Base-by-base conservation (phyloP, 805 yeast genomes). In the Metschnikowia corniflorae region DNA sequence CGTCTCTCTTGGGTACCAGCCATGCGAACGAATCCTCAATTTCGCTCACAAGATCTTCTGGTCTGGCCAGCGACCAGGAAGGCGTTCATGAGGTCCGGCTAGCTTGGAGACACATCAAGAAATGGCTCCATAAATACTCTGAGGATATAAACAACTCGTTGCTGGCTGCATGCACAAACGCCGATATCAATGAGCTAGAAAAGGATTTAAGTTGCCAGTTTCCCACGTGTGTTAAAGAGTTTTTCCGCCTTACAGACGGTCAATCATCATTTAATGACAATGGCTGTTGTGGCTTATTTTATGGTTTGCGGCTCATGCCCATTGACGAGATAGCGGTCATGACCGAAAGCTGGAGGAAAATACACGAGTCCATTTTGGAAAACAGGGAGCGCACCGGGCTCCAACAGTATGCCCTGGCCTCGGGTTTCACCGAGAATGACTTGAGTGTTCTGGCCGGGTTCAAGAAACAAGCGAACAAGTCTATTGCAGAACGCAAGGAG, bases 31-130 rank as follows among this genome's bases (percentile, higher is more conserved):
- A 55, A 13, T 40, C 60, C n/a, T 39, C 52, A 5, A 51, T 44
- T 3, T 46, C 60, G 5, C 37, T 47, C 7, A 16, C 37, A 18
- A 48, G 37, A 16, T n/a, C 26, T 2, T 9, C 30, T 7, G 19
- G 16, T 20, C 72, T 46, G 42, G 65, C 55, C 42, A 71, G 56
- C 38, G 73, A 46, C 50, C 61, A 57, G 13, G 83, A 78, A 29
- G 95, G 94, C 31, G 81, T 84, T 17, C 79, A 91, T 36, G 86
- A 89, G 44, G 68, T 75, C 2, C 69, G 82, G 24, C 74, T 80
- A 16, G 84, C 96, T 9, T 91, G 97, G 97, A 75, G 84, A 44
- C 89, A 89, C 52, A 79, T 91, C 40, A 91, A 86, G 48, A 68
- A 77, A 14, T 91, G 97, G 96, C 68, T 91, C 14, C 71, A 75